These are phyloP conservation scores for Nemania sp. DNA, from an alignment of 2,329 filamentous ascomycete species.

Conservation along the genomic window DNA sequence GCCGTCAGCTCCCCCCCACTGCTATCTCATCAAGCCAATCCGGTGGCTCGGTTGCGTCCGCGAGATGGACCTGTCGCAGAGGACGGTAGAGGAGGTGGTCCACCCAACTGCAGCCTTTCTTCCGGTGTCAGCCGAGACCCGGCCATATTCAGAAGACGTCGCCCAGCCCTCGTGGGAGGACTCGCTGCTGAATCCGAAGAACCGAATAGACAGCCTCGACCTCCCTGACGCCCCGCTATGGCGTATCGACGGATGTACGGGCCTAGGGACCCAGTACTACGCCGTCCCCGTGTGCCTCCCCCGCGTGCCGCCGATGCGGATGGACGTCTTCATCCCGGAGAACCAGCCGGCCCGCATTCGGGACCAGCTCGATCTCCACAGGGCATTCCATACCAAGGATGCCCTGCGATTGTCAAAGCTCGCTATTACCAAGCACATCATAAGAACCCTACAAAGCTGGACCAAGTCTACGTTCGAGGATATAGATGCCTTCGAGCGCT, in stretches of 20 bases:
- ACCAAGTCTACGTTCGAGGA: slow-evolving; percentile 44
- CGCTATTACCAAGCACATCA: slow-evolving; percentile 57
- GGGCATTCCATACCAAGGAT: slow-evolving; percentile 61
- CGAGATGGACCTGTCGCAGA: slow-evolving; percentile 58
- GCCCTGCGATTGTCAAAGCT: slow-evolving; percentile 51
- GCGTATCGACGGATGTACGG: slow-evolving; percentile 63
- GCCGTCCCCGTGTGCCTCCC: slow-evolving; percentile 57
- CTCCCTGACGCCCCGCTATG: slow-evolving; percentile 52
- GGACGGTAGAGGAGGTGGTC: slow-evolving; percentile 58
- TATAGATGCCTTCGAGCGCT: slow-evolving; percentile 35
- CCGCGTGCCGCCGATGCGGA: slow-evolving; percentile 53
- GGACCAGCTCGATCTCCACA: slow-evolving; percentile 53
- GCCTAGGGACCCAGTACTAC: slow-evolving; percentile 62
- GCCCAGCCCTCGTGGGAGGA: slow-evolving; percentile 46
- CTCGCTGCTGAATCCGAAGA: slow-evolving; percentile 63
- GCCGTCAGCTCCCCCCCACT: slow-evolving; percentile 20
- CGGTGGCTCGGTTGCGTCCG: slow-evolving; percentile 23
- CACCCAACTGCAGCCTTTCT: slow-evolving; percentile 62
- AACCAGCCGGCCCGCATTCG: slow-evolving; percentile 50
- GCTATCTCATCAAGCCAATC: slow-evolving; percentile 14
- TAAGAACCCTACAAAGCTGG: slow-evolving; percentile 59
- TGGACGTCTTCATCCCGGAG: slow-evolving; percentile 63
- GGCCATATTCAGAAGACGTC: slow-evolving; percentile 13
- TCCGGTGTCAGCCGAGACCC: slow-evolving; percentile 17
- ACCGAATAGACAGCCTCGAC: slow-evolving; percentile 61